These are phyloP conservation scores for Rhizopus microsporus DNA, from an alignment of 371 early-diverging fungal genomes.

Conservation along the genomic window DNA sequence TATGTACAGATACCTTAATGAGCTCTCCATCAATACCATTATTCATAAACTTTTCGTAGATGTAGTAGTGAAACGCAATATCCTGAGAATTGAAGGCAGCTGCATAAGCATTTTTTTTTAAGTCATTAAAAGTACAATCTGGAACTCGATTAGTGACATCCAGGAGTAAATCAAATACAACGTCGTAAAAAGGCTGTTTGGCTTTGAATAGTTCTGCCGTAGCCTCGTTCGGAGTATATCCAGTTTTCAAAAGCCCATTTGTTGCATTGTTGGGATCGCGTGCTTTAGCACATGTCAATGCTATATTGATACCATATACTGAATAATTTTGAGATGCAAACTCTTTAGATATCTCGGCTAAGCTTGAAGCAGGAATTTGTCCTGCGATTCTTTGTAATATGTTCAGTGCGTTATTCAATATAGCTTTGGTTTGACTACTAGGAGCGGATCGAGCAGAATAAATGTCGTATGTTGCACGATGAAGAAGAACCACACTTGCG, in stretches of 20 bases:
- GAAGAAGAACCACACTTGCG: slow-evolving; percentile 54
- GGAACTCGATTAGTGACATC: background rate
- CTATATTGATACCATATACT: slow-evolving; percentile 54
- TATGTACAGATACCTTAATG: slow-evolving; percentile 27
- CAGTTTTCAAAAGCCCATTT: slow-evolving; percentile 39
- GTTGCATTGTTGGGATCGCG: slow-evolving; percentile 62
- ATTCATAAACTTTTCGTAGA: slow-evolving; percentile 31
- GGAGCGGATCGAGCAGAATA: slow-evolving; percentile 34
- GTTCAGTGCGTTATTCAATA: slow-evolving; percentile 59
- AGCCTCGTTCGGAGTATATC: slow-evolving; percentile 34
- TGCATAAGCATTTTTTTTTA: background rate
- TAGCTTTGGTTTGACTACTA: slow-evolving; percentile 41
- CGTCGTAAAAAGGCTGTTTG: slow-evolving; percentile 60
- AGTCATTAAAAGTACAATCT: background rate
- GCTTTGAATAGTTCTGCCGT: slow-evolving; percentile 32
- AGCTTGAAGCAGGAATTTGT: slow-evolving; percentile 32
- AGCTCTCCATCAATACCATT: slow-evolving; percentile 21
- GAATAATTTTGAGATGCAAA: slow-evolving; percentile 22
- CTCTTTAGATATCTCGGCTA: slow-evolving; percentile 27
- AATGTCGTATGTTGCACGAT: slow-evolving; percentile 48
- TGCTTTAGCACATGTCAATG: slow-evolving; percentile 66
- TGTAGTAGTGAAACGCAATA: slow-evolving; percentile 30
- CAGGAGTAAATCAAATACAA: slow-evolving; percentile 43
- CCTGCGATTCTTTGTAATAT: slow-evolving; percentile 45
- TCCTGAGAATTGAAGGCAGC: slow-evolving; percentile 26